Conservation (phyloP, 805 yeast genomes). For the Brettanomyces custersianus region DNA sequence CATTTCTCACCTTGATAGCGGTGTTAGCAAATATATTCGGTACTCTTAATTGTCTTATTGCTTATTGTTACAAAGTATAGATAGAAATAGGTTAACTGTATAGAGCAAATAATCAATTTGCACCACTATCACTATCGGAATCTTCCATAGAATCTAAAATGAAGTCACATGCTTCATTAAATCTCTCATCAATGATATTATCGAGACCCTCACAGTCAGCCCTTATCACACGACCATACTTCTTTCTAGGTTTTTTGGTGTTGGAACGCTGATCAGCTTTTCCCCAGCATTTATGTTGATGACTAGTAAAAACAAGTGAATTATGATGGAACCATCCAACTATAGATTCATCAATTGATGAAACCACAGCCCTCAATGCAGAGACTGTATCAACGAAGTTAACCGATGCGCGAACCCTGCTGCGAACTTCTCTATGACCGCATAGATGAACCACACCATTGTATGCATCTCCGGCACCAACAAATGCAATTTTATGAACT, state of each 20-base stretch:
- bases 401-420: conserved; percentile 59
- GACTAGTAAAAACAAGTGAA: conserved; percentile 72
- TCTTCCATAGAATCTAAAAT: conserved; percentile 73
- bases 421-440: conserved; percentile 69
- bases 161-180: conserved; percentile 80
- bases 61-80: too few relatives aligned
- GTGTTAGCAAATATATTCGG: too few relatives aligned
- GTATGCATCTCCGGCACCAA: conserved; percentile 87
- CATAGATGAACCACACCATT: conserved; percentile 78
- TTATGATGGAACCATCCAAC: conserved; percentile 88
- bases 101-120: conserved; percentile 6
- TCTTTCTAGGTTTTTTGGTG: conserved; percentile 72
- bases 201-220: conserved; percentile 66
- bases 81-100: neutral
- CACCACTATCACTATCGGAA: conserved; percentile 34
- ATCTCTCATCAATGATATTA: conserved; percentile 70
- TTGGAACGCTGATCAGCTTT: conserved; percentile 22
- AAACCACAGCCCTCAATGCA: conserved; percentile 68
- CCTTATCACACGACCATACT: conserved; percentile 81
- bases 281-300: conserved; percentile 71
- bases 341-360: conserved; percentile 81
- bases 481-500: conserved; percentile 61
- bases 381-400: conserved; percentile 60
- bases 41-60: too few relatives aligned
- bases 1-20: neutral